Conservation (phyloP, 306 rosid species). For the Ammopiptanthus mongolicus region DNA sequence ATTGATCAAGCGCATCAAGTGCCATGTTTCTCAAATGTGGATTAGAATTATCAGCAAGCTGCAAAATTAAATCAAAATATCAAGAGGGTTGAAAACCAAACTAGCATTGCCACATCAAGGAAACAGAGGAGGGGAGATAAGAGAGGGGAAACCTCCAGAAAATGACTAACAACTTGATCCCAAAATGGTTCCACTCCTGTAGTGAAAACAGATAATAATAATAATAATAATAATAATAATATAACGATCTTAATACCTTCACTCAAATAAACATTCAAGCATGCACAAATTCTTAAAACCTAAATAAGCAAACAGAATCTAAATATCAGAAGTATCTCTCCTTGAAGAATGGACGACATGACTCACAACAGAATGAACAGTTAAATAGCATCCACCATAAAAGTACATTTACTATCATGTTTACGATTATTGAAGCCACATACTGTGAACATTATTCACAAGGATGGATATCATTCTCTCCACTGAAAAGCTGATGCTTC, state of each 20-base stretch:
- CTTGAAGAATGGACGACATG: background rate
- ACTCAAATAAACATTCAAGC: background rate
- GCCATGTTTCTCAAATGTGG: slow-evolving; percentile 83
- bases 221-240: background rate
- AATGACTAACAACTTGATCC: slow-evolving; percentile 88
- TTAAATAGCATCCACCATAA: slow-evolving; percentile 14
- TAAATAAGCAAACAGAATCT: background rate
- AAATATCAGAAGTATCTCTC: slow-evolving; percentile 7
- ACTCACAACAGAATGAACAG: background rate
- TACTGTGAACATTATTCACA: slow-evolving; percentile 92
- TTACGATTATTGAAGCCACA: slow-evolving; percentile 32
- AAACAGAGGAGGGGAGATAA: too few species aligned
- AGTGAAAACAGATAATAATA: background rate
- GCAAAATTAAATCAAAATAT: slow-evolving; percentile 32
- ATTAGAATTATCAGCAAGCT: slow-evolving; percentile 88
- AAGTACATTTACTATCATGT: slow-evolving; percentile 5
- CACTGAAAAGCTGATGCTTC: slow-evolving; percentile 86
- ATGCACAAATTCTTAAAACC: background rate
- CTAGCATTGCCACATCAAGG: slow-evolving; percentile 10
- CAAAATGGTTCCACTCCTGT: slow-evolving; percentile 91
- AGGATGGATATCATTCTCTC: slow-evolving; percentile 94
- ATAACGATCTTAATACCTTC: background rate
- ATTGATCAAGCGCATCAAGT: slow-evolving; percentile 86
- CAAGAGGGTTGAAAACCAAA: slow-evolving; percentile 24
- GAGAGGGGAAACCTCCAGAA: slow-evolving; percentile 65